phyloP scores from a whole-genome alignment of 495 filamentous ascomycete genomes.

The Aspergillus cavernicola region DNA sequence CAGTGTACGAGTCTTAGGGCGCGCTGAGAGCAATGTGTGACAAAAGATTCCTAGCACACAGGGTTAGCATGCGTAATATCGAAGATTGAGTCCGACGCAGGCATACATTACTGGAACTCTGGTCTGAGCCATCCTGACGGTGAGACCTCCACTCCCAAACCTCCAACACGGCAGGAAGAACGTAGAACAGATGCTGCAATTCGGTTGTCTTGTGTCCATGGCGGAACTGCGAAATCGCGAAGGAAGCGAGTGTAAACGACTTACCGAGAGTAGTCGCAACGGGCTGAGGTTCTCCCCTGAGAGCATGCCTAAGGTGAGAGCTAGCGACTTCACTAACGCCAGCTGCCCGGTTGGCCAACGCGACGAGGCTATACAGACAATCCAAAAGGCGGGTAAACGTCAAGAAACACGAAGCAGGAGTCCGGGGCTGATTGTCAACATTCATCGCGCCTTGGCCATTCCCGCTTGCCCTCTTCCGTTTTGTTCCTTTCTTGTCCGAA shows the following conservation, averaged over 20 bases:
- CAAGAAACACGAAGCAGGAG: conserved; percentile 36
- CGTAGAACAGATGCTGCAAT: conserved; percentile 39
- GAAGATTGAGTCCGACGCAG: background rate
- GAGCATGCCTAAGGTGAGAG: conserved; percentile 50
- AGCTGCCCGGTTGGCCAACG: conserved; percentile 24
- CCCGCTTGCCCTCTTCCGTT: conserved; percentile 37
- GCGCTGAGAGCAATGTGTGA: conserved; percentile 36
- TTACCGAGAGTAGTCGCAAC: conserved; percentile 45
- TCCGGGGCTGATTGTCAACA: conserved; percentile 33
- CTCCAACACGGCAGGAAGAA: conserved; percentile 36
- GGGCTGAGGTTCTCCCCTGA: conserved; percentile 45
- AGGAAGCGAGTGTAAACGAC: conserved; percentile 34
- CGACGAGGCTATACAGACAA: conserved; percentile 34
- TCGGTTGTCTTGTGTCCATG: conserved; percentile 35
- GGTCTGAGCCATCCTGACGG: conserved; percentile 34
- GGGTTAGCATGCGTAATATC: conserved; percentile 1
- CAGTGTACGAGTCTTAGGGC: conserved; percentile 37
- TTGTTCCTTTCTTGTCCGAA: conserved; percentile 42
- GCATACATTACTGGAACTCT: conserved; percentile 42
- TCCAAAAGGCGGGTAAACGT: conserved; percentile 38
- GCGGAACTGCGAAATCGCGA: conserved; percentile 32
- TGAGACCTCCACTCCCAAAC: conserved; percentile 46
- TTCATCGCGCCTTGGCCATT: conserved; percentile 35
- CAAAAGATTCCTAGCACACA: conserved; percentile 31
- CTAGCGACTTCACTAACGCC: conserved; percentile 37